phyloP scores from a whole-genome alignment of 1,139 yeast species.

The Meyerozyma elateridarum region DNA sequence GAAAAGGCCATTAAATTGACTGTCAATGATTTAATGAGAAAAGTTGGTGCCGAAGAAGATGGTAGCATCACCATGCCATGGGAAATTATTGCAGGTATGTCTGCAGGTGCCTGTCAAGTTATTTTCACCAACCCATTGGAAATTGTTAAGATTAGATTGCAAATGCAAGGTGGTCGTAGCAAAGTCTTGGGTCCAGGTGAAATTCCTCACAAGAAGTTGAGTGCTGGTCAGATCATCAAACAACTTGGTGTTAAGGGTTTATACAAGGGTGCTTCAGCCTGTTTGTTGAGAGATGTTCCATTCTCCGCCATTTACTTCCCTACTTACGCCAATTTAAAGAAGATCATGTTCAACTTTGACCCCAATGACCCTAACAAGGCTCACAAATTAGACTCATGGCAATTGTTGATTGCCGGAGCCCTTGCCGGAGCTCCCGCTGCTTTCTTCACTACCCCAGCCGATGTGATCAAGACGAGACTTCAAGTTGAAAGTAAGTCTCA shows the following conservation, averaged over 20 bases:
- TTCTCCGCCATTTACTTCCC: constrained; percentile 98
- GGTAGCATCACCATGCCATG: constrained; percentile 60
- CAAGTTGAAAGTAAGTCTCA: constrained; percentile 81
- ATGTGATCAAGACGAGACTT: constrained; percentile 91
- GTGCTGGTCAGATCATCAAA: constrained; percentile 71
- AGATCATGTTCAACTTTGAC: constrained; percentile 76
- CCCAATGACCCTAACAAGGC: constrained; percentile 51
- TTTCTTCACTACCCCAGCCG: constrained; percentile 91
- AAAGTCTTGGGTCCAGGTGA: constrained; percentile 35
- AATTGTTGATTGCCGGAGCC: constrained; percentile 83
- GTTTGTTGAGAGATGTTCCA: constrained; percentile 92
- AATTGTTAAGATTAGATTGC: constrained; percentile 90
- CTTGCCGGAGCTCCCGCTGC: constrained; percentile 99
- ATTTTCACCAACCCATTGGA: constrained; percentile 94
- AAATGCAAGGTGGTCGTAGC: constrained; percentile 80
- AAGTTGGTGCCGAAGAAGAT: constrained; percentile 54
- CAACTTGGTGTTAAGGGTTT: constrained; percentile 81
- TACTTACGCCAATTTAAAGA: constrained; percentile 88
- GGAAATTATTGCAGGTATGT: constrained; percentile 85
- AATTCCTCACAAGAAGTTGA: constrained; percentile 42
- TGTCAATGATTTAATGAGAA: constrained; percentile 84
- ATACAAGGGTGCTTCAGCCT: constrained; percentile 89
- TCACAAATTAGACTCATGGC: constrained; percentile 68
- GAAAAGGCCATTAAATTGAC: constrained; percentile 97
- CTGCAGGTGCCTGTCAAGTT: constrained; percentile 97